Conservation (phyloP, 768 basidiomycete genomes). For the Leccinum truebloodii region DNA sequence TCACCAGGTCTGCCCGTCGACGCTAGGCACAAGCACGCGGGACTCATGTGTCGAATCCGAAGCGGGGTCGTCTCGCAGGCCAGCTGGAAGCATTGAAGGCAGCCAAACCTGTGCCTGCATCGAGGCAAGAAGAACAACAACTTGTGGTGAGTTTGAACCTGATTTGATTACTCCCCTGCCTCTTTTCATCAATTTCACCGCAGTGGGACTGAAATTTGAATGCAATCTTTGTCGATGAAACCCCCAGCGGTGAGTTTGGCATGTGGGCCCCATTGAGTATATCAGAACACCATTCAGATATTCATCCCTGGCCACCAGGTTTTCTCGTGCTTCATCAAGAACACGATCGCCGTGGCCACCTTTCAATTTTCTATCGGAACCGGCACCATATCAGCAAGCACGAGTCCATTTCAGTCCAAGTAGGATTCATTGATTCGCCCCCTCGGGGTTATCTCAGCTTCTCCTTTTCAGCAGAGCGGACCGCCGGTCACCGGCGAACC, state of each 20-base stretch:
- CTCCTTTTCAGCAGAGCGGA: slow-evolving; percentile 19
- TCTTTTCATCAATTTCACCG: slow-evolving; percentile 31
- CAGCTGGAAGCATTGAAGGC: slow-evolving; percentile 43
- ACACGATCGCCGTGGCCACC: slow-evolving; percentile 32
- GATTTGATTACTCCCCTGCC: slow-evolving; percentile 17
- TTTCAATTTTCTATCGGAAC: slow-evolving; percentile 35
- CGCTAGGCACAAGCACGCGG: slow-evolving; percentile 45
- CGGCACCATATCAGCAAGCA: slow-evolving; percentile 26
- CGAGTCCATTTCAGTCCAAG: slow-evolving; percentile 24
- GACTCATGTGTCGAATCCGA: slow-evolving; percentile 45
- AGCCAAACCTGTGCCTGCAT: slow-evolving; percentile 38
- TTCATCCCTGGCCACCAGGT: slow-evolving; percentile 33
- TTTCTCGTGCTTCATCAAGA: slow-evolving; percentile 35
- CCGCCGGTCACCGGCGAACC: slow-evolving; percentile 26
- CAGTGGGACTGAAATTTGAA: slow-evolving; percentile 45
- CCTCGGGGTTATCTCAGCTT: slow-evolving; percentile 33
- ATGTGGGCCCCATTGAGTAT: slow-evolving; percentile 18
- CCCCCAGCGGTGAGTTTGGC: slow-evolving; percentile 25
- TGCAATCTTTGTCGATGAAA: slow-evolving; percentile 22
- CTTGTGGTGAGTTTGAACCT: slow-evolving; percentile 45
- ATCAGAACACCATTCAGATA: slow-evolving; percentile 22
- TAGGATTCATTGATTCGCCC: slow-evolving; percentile 31
- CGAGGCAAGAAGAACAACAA: slow-evolving; percentile 37
- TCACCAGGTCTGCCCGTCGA: slow-evolving; percentile 21
- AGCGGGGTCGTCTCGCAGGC: slow-evolving; percentile 44